Base-by-base conservation (phyloP, 768 basidiomycete genomes). In the Roridomyces roridus region DNA sequence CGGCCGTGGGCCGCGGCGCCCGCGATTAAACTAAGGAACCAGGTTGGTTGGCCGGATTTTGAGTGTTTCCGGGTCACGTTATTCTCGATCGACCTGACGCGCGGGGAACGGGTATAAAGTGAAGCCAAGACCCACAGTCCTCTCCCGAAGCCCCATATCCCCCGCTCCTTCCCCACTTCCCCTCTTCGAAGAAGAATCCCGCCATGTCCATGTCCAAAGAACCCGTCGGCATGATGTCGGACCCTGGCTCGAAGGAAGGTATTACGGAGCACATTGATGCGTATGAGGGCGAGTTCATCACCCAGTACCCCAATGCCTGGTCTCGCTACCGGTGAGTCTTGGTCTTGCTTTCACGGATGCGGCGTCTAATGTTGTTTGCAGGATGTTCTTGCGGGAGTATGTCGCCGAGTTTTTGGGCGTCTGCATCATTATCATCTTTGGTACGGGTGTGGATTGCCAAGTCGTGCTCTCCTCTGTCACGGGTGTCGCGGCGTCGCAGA, bases 341-440 rank as follows among this genome's bases (percentile, higher is more conserved):
- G 24, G 29, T 18, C 28, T 9, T 18, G 36, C 36, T 12, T 41
- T 35, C 49, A 17, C 53, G 23, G 6, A n/a, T n/a, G n/a, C 26
- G 28, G 18, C 24, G 12, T 39, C 26, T 37, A 17, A 34, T 55
- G 1, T 17, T 28, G 48, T 42, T 31, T 46, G n/a, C 40, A 54
- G 83, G 85, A 26, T 70, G 52, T 65, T 67, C 42, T 66, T 88
- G 36, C 76, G 82, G 55, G 87, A 89, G 69, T 80, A 85, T 15
- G 79, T 77, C 25, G 88, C 85, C 15, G 87, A 89, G 68, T 86
- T 88, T 61, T 64, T 87, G 46, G 59, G 86, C 18, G 77, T 80
- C 8, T 80, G 80, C 65, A 72, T 88, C 26, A 71, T 88, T 9
- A 72, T 86, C 51, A 80, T 86, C 49, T 83, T 88, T 57, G 87